A percentile compares a stretch with the other conserved stretches of the same genome.
These are phyloP conservation scores for Nicotiana benthamiana DNA, from an alignment of 257 asterid genomes.

Conservation along the genomic window DNA sequence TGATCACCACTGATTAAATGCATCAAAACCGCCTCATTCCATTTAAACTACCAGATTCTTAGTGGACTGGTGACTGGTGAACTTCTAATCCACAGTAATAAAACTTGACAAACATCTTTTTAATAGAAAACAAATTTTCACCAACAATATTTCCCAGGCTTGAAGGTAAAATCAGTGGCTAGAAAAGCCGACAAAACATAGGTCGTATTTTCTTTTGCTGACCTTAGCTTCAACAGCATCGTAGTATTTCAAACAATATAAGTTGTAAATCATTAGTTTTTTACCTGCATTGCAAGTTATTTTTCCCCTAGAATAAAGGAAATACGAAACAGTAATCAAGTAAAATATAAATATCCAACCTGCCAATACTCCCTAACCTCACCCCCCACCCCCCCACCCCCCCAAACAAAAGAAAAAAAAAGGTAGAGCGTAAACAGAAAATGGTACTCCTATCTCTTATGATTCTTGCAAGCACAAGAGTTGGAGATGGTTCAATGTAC, in stretches of 20 bases:
- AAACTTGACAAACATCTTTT: not conserved
- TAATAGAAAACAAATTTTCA: not conserved
- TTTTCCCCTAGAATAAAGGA: too few species aligned
- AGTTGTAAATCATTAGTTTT: too few species aligned
- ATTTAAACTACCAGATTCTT: not conserved
- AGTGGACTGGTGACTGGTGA: not conserved
- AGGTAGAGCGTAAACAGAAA: not conserved
- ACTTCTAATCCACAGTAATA: not conserved
- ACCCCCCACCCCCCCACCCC: not conserved
- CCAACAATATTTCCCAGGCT: not conserved
- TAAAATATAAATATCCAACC: too few species aligned
- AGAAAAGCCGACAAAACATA: not conserved
- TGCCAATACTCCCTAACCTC: not conserved
- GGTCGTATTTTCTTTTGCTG: not conserved
- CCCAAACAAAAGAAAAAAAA: not conserved
- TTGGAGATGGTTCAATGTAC: slow-evolving; percentile 17
- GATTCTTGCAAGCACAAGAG: not conserved
- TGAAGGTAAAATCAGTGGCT: not conserved
- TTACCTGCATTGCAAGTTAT: too few species aligned
- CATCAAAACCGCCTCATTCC: not conserved
- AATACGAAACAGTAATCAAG: too few species aligned
- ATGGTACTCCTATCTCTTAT: not conserved
- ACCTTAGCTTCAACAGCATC: too few species aligned
- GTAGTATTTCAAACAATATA: too few species aligned
- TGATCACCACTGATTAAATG: not conserved